Base-by-base conservation (phyloP, 2,329 filamentous ascomycete genomes). In the Emericellopsis cladophorae region DNA sequence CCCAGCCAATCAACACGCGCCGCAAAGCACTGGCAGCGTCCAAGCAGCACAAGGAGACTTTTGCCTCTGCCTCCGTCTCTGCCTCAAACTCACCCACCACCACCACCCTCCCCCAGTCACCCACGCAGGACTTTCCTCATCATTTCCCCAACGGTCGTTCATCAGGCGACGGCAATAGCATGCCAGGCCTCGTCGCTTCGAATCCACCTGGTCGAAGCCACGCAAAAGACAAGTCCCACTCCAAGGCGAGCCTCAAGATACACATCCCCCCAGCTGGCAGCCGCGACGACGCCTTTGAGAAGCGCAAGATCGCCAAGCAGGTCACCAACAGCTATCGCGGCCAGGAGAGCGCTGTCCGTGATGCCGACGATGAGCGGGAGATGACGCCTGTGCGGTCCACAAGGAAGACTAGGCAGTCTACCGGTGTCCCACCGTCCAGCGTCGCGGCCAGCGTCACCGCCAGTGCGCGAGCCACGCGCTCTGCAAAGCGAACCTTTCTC, bases 401-500 rank as follows among this genome's bases (percentile, higher is more conserved):
- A 48, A 57, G 55, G 37, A 57, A 56, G 51, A 60, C 59, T 50
- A 59, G 61, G 42, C 53, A 60, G 42, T 60, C 59, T 36, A 46
- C 52, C 48, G 58, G 15, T 12, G 22, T 35, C 7, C 40, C 39
- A 41, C 48, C 54, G 38, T 54, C 54, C 36, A 21, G 18, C 18
- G 18, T 21, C 18, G 18, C 26, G 4, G 26, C 26, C 9, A 29
- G 26, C 26, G 26, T 29, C 26, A 29, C 26, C 26, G 53, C 54
- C 45, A 62, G 54, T 46, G 60, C 55, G 37, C 60, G 69, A 39
- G 59, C 66, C 37, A 72, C 68, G 34, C 66, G 70, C 32, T 71
- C 67, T 12, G 60, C 67, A 16, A 61, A 60, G 51, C 78, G 76
- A 65, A 62, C 72, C 42, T 59, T 68, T 23, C 60, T 70, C 54